A percentile compares a stretch with the other conserved stretches of the same genome.
Conservation (phyloP, 2,329 filamentous ascomycete genomes). For the Phaeoacremonium minimum region DNA sequence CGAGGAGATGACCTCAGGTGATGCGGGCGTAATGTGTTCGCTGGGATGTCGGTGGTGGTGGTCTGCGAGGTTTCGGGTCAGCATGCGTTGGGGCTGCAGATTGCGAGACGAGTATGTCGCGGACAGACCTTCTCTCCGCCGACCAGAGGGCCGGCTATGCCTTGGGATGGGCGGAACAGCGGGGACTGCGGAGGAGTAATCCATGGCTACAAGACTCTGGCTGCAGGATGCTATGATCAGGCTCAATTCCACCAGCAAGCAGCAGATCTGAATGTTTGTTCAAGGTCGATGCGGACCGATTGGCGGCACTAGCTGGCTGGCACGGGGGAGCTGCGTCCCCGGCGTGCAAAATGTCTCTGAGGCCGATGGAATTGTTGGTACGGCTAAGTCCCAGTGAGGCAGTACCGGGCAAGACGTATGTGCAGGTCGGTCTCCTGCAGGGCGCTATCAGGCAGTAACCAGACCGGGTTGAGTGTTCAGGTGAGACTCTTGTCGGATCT, state of each 20-base stretch:
- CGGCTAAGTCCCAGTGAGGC: conserved; percentile 6
- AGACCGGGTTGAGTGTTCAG: too few relatives aligned
- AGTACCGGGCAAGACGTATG: conserved; percentile 1
- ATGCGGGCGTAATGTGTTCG: conserved; percentile 36
- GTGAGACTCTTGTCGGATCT: too few relatives aligned
- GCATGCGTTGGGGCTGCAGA: background rate
- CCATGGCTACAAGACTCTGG: too few relatives aligned
- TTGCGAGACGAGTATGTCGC: conserved; percentile 12
- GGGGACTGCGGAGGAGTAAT: conserved; percentile 3
- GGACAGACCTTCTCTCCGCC: conserved; percentile 20
- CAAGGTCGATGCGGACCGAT: too few relatives aligned
- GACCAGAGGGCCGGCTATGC: conserved; percentile 22
- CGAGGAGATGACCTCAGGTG: conserved; percentile 66
- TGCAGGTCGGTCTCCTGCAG: background rate
- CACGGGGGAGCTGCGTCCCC: background rate
- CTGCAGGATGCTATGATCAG: too few relatives aligned
- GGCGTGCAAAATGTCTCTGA: background rate
- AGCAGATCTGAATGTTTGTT: too few relatives aligned
- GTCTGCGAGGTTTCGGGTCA: background rate
- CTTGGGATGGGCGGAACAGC: conserved; percentile 20
- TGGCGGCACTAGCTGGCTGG: too few relatives aligned
- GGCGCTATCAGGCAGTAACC: background rate
- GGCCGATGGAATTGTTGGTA: too few relatives aligned
- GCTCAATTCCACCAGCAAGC: too few relatives aligned
- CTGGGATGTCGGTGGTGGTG: background rate